Conservation (phyloP, 495 filamentous ascomycete genomes). For the Neurospora discreta region DNA sequence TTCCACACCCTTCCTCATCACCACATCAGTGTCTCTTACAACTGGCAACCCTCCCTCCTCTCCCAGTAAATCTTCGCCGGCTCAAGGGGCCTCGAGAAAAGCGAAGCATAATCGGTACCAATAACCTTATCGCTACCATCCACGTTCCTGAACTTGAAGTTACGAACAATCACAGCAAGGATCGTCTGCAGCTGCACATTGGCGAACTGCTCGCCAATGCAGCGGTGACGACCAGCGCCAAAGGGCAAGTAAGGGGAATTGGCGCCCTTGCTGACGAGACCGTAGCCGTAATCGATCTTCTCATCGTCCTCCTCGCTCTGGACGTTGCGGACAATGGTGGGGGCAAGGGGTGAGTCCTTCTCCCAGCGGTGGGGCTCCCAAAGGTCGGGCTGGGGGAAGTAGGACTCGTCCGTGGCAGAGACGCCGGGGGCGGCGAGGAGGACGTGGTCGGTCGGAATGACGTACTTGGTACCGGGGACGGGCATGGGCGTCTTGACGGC, state of each 20-base stretch:
- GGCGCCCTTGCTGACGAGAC: constrained; percentile 80
- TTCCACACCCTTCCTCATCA: neutral
- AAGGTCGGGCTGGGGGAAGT: constrained; percentile 67
- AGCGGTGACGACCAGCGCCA: constrained; percentile 84
- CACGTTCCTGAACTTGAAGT: constrained; percentile 63
- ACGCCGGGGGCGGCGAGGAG: constrained; percentile 77
- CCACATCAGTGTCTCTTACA: neutral
- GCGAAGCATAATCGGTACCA: constrained; percentile 74
- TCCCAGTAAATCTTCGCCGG: constrained; percentile 59
- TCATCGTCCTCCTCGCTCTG: constrained; percentile 53
- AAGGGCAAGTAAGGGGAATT: constrained; percentile 86
- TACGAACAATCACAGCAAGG: constrained; percentile 62
- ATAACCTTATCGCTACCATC: constrained; percentile 58
- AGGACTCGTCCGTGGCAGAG: constrained; percentile 52
- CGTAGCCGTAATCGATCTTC: constrained; percentile 86
- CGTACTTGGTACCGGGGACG: constrained; percentile 65
- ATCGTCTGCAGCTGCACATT: constrained; percentile 86
- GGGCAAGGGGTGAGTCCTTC: constrained; percentile 31
- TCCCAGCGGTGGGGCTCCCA: constrained; percentile 95
- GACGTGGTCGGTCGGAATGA: constrained; percentile 63
- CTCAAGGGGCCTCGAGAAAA: constrained; percentile 51
- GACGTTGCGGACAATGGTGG: constrained; percentile 35
- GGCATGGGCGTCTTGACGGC: constrained; percentile 71
- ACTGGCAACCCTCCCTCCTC: constrained; percentile 27
- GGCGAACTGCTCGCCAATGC: constrained; percentile 96